A percentile compares a stretch with the other conserved stretches of the same genome.
Evolutionary conservation across 805 yeast genomes (phyloP).

Genomic region (Pichia gijzeniarum): DNA sequence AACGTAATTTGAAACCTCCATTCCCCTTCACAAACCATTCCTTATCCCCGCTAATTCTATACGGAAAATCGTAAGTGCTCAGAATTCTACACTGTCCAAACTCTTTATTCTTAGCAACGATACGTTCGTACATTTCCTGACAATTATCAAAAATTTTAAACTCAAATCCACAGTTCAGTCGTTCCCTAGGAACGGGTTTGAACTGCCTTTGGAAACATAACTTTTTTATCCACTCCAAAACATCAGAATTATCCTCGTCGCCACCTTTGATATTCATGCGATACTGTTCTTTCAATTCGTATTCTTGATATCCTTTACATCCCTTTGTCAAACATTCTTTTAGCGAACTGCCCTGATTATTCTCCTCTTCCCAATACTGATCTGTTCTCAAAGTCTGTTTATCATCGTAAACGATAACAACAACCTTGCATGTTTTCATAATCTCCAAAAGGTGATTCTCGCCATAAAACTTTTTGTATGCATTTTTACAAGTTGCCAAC

Average conservation of each 20-base stretch:
- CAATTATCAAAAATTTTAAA: slow-evolving; percentile 35
- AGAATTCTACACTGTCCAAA: slow-evolving; percentile 38
- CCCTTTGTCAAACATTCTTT: slow-evolving; percentile 2
- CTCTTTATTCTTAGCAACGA: slow-evolving; percentile 26
- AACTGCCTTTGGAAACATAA: slow-evolving; percentile 32
- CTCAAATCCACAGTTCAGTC: slow-evolving; percentile 17
- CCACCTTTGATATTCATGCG: slow-evolving; percentile 28
- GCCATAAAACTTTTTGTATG: slow-evolving; percentile 38
- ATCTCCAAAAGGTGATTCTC: slow-evolving; percentile 39
- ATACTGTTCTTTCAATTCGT: slow-evolving; percentile 33
- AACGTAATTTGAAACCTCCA: slow-evolving; percentile 38
- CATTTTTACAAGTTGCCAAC: slow-evolving; percentile 37
- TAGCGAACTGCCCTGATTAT: slow-evolving; percentile 34
- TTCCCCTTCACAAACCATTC: slow-evolving; percentile 38
- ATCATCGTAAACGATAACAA: slow-evolving; percentile 39
- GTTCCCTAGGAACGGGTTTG: slow-evolving; percentile 28
- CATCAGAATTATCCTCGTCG: slow-evolving; percentile 26
- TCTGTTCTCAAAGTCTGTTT: slow-evolving; percentile 42
- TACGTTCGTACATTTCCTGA: slow-evolving; percentile 34
- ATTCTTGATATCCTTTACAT: background rate
- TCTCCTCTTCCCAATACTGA: slow-evolving; percentile 23
- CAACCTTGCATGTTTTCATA: slow-evolving; percentile 32
- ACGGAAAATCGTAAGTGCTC: slow-evolving; percentile 42
- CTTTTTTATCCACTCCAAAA: slow-evolving; percentile 35
- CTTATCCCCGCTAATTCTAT: slow-evolving; percentile 35